phyloP scores from a whole-genome alignment of 75 land plant genomes.

The Selaginella tamariscina region DNA sequence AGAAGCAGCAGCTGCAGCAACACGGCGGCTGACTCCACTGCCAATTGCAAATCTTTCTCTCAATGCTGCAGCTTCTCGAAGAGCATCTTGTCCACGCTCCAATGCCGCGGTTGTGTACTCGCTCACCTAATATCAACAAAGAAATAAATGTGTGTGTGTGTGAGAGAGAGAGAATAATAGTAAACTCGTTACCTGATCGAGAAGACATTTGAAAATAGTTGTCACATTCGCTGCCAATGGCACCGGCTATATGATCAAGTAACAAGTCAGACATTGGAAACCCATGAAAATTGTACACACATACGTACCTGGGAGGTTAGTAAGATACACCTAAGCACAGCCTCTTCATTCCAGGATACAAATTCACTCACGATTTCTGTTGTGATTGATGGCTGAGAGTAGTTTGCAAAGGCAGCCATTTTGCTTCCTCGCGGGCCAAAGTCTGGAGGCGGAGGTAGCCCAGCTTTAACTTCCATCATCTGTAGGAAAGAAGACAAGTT shows the following conservation, averaged over 20 bases:
- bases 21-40: conserved; percentile 70
- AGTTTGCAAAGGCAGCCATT: conserved; percentile 35
- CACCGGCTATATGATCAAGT: conserved; percentile 48
- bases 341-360: conserved; percentile 99
- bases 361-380: conserved; percentile 87
- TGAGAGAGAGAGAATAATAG: not conserved
- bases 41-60: conserved; percentile 92
- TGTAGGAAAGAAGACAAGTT: too few species aligned
- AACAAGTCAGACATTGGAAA: not conserved
- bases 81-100: conserved; percentile 69
- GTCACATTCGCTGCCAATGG: conserved; percentile 70
- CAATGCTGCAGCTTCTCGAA: conserved; percentile 83
- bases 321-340: conserved; percentile 74
- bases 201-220: conserved; percentile 71
- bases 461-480: conserved; percentile 78
- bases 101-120: conserved; percentile 86
- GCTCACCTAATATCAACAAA: conserved; percentile 56
- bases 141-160: not conserved
- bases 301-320: conserved; percentile 79
- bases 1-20: conserved; percentile 98
- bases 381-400: conserved; percentile 60
- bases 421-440: conserved; percentile 46
- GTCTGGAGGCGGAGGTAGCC: conserved; percentile 38
- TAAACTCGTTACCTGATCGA: conserved; percentile 65
- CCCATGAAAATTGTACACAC: not conserved